These are phyloP conservation scores for Trichoderma cornu-damae DNA, from an alignment of 2,329 filamentous ascomycete genomes.

Conservation along the genomic window DNA sequence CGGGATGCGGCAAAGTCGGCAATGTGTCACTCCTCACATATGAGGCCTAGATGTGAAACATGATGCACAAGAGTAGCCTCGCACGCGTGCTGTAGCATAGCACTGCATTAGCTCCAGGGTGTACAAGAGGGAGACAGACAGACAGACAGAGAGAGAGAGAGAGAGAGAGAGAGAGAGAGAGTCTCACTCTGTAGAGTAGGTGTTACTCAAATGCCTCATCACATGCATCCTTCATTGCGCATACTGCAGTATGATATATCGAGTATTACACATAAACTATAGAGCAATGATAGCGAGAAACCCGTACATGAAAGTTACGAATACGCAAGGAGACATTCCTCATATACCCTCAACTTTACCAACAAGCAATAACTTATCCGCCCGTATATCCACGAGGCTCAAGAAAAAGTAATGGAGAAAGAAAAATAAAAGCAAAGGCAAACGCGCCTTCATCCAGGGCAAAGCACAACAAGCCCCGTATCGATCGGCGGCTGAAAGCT, in stretches of 20 bases:
- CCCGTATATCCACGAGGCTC: background rate
- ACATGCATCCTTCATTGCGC: background rate
- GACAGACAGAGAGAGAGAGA: no score
- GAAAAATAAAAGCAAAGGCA: no score
- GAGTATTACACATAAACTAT: background rate
- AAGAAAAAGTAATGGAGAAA: background rate
- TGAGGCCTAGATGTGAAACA: background rate
- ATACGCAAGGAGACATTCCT: background rate
- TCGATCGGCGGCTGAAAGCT: background rate
- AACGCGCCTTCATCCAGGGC: background rate
- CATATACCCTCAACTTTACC: background rate
- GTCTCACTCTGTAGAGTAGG: background rate
- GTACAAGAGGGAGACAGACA: no score
- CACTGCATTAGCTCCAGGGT: background rate
- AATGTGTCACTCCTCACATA: background rate
- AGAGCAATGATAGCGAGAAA: background rate
- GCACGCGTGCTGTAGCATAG: background rate
- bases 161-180: no score
- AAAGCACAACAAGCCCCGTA: background rate
- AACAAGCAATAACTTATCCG: background rate
- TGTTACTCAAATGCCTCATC: background rate
- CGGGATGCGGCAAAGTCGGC: background rate
- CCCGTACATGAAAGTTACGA: background rate
- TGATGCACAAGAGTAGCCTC: background rate
- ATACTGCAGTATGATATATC: background rate